Percentiles rank a stretch among this genome's conserved stretches.
Evolutionary conservation across 1,284 basidiomycete genomes (phyloP).

Genomic region (Malassezia furfur): DNA sequence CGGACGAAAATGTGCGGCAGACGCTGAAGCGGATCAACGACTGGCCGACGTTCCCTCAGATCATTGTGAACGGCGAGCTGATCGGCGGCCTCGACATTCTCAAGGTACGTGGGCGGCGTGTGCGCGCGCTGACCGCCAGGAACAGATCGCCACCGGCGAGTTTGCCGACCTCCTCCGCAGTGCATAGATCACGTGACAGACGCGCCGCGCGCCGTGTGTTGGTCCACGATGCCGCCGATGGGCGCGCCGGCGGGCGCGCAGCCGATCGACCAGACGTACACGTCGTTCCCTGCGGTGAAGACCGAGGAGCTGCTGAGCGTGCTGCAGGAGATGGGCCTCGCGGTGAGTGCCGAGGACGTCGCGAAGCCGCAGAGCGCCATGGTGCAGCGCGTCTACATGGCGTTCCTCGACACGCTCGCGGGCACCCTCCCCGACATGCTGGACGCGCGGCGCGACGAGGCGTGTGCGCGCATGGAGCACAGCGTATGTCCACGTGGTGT

Average conservation of each 20-base stretch:
- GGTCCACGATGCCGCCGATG: not conserved
- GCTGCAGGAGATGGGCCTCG: slow-evolving; percentile 32
- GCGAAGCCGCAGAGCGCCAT: slow-evolving; percentile 30
- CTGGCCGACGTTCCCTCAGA: slow-evolving; percentile 65
- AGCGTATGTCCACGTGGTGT: slow-evolving; percentile 8
- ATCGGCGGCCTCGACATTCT: slow-evolving; percentile 57
- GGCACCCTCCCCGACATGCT: slow-evolving; percentile 35
- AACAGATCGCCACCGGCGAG: slow-evolving; percentile 54
- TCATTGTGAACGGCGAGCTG: slow-evolving; percentile 63
- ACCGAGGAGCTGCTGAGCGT: slow-evolving; percentile 35
- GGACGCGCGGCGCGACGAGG: slow-evolving; percentile 24
- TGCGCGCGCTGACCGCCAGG: slow-evolving; percentile 12
- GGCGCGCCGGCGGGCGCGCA: not conserved
- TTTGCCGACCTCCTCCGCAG: slow-evolving; percentile 37
- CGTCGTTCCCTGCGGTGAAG: slow-evolving; percentile 37
- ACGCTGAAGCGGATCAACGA: slow-evolving; percentile 75
- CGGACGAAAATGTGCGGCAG: slow-evolving; percentile 63
- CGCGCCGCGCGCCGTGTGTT: not conserved
- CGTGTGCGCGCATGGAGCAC: slow-evolving; percentile 25
- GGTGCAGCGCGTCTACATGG: slow-evolving; percentile 31
- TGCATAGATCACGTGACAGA: slow-evolving; percentile 11
- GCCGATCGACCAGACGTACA: slow-evolving; percentile 28
- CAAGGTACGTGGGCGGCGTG: slow-evolving; percentile 35
- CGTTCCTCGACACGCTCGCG: slow-evolving; percentile 34
- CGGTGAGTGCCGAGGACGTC: slow-evolving; percentile 31